These are phyloP conservation scores for Phragmites australis DNA, from an alignment of 176 grass and related monocot species.

Conservation along the genomic window DNA sequence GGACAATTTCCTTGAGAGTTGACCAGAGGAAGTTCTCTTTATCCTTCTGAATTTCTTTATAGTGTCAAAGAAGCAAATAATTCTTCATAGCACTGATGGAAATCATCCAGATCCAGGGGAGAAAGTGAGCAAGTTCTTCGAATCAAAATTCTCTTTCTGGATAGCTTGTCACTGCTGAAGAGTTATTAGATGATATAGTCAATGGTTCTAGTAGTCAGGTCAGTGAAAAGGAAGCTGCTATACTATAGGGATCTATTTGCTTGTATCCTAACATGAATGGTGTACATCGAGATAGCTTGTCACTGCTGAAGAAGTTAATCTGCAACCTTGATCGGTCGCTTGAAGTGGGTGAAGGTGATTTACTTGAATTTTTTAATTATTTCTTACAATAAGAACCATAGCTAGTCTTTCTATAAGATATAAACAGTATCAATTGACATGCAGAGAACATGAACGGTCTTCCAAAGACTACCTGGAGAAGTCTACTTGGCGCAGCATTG, in stretches of 20 bases:
- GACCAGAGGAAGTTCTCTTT: constrained; percentile 64
- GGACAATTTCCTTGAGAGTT: constrained; percentile 65
- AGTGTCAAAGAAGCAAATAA: constrained; percentile 42
- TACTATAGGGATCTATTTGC: constrained; percentile 75
- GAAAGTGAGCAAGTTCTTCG: constrained; percentile 61
- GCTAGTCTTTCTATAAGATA: not conserved
- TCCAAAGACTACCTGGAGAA: constrained; percentile 72
- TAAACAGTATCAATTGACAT: constrained; percentile 12
- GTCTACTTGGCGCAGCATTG: constrained; percentile 76
- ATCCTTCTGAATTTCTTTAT: constrained; percentile 71
- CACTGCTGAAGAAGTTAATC: constrained; percentile 70
- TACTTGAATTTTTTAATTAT: constrained; percentile 18
- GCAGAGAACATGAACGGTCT: constrained; percentile 56
- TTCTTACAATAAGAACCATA: constrained; percentile 24
- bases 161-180: too few species aligned
- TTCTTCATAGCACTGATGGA: constrained; percentile 42
- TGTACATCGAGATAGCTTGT: constrained; percentile 46
- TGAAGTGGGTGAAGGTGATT: constrained; percentile 64
- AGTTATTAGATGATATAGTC: constrained; percentile 46
- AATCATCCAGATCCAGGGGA: constrained; percentile 44
- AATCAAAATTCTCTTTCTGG: constrained; percentile 57
- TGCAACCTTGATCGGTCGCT: constrained; percentile 54
- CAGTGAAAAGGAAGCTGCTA: constrained; percentile 58
- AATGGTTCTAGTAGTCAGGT: constrained; percentile 45
- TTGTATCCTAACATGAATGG: constrained; percentile 64